Percentiles rank a stretch among this genome's conserved stretches.
These are phyloP conservation scores for Bryum argenteum DNA, from an alignment of 225 moss, liverwort and hornwort species.

Conservation along the genomic window DNA sequence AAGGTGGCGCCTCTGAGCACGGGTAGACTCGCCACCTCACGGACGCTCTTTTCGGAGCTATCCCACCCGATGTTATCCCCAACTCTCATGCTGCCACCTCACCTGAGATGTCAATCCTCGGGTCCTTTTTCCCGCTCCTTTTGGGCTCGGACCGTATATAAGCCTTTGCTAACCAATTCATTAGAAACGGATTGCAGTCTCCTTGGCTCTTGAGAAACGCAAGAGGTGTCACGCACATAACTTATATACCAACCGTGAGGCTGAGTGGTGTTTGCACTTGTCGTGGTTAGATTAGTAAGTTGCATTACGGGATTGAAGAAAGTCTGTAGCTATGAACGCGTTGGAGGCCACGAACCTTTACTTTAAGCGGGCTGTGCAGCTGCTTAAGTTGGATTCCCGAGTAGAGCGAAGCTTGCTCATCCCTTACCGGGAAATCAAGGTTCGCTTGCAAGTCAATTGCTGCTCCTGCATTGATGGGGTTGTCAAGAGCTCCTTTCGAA, in stretches of 20 bases:
- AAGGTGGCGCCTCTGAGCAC: background rate
- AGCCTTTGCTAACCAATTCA: no score
- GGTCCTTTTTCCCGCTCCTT: background rate
- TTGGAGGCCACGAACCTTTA: slow-evolving; percentile 85
- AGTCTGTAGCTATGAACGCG: slow-evolving; percentile 64
- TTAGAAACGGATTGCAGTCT: background rate
- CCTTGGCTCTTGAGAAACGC: background rate
- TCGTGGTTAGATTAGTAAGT: background rate
- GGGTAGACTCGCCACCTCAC: background rate
- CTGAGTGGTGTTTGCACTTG: background rate
- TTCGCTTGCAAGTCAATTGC: slow-evolving; percentile 22
- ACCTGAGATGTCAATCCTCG: background rate
- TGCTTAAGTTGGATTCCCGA: slow-evolving; percentile 74
- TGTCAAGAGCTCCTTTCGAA: no score
- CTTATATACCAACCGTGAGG: no score
- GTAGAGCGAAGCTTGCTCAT: slow-evolving; percentile 86
- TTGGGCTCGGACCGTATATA: background rate
- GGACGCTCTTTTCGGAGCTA: background rate
- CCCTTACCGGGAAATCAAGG: slow-evolving; percentile 96
- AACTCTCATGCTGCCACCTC: background rate
- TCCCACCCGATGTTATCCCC: background rate
- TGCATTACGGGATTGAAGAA: no score
- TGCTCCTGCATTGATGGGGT: no score
- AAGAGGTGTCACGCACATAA: background rate
- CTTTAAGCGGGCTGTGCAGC: slow-evolving; percentile 82